phyloP scores from a whole-genome alignment of 495 filamentous ascomycete genomes.

The Neohortaea acidophila region DNA sequence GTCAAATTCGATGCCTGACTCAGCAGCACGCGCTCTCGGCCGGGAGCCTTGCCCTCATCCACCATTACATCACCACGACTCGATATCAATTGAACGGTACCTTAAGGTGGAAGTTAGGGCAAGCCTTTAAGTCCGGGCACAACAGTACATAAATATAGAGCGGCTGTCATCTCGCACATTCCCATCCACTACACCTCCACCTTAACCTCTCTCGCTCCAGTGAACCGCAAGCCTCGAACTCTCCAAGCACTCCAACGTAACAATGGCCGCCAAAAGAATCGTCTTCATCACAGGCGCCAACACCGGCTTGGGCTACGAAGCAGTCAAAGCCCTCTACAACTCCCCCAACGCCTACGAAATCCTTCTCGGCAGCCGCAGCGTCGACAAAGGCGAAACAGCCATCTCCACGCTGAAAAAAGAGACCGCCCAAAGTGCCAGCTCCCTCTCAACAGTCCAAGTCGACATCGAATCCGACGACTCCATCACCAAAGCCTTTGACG shows the following conservation, averaged over 20 bases:
- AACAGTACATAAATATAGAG: no score
- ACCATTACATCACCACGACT: no score
- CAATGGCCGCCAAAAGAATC: slow-evolving; percentile 19
- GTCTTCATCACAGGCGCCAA: slow-evolving; percentile 32
- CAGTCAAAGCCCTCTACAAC: slow-evolving; percentile 23
- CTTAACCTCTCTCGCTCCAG: background rate
- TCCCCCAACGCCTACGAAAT: slow-evolving; percentile 24
- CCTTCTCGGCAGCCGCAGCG: slow-evolving; percentile 22
- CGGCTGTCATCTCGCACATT: background rate
- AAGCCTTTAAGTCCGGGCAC: no score
- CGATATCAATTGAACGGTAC: no score
- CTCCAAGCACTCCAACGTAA: no score
- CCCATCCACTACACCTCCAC: background rate
- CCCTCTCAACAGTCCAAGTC: slow-evolving; percentile 20
- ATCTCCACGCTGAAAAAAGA: slow-evolving; percentile 20
- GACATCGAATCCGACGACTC: slow-evolving; percentile 25
- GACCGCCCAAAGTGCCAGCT: slow-evolving; percentile 17
- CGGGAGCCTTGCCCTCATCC: no score
- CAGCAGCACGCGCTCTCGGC: no score
- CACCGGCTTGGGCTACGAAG: slow-evolving; percentile 30
- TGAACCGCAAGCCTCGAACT: no score
- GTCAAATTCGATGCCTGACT: no score
- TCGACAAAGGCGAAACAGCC: slow-evolving; percentile 23
- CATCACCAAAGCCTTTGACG: slow-evolving; percentile 23
- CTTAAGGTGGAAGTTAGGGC: no score